Evolutionary conservation across 805 yeast species (phyloP), one percentile per base, ranked within the genome.

Genomic region (Candida sphagnicola): DNA sequence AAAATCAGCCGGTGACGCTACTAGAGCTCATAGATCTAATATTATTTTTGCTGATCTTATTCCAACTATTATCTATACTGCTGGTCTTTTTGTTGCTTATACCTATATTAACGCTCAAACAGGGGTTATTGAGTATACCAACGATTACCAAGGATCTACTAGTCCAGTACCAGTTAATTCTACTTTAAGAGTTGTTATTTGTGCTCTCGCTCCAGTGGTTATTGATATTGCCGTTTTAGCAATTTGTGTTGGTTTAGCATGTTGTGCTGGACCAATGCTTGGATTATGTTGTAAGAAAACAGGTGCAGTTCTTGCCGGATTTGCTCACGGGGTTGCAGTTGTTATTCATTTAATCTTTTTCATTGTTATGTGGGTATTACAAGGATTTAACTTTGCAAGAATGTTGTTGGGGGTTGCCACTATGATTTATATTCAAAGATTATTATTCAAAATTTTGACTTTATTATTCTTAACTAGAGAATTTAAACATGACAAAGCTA

Each of bases 231-330:
- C 96, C 75, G 83, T 80, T 24, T 69, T 90, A 49, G 77, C 75
- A 55, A 75, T 85, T 48, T 77, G 91, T 66, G 73, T 85, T 53
- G 88, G 79, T 53, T 59, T 90, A 65, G 85, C 97, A 12, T 93
- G 99, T 70, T 93, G 97, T 75, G 87, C 96, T 19, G 99, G 99
- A 62, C 99, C 99, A 52, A 54, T 91, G 59, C 78, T 91, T 48
- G 93, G 93, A 42, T 65, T 90, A 70, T 91, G 99, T 68, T 91
- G 98, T 73, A 90, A 90, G 79, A 84, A 85, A 75, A 90, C 97
- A 36, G 95, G 96, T 68, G 83, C 96, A 8, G 95, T 88, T 29
- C 81, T 81, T 68, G 99, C 99, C 28, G 96, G 87, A 56, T 67
- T 93, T 61, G 96, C 98, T 15, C 99, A 93, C 59, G 97, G 96